Base-by-base conservation (phyloP, 2,329 filamentous ascomycete species). In the Amauroascus niger region DNA sequence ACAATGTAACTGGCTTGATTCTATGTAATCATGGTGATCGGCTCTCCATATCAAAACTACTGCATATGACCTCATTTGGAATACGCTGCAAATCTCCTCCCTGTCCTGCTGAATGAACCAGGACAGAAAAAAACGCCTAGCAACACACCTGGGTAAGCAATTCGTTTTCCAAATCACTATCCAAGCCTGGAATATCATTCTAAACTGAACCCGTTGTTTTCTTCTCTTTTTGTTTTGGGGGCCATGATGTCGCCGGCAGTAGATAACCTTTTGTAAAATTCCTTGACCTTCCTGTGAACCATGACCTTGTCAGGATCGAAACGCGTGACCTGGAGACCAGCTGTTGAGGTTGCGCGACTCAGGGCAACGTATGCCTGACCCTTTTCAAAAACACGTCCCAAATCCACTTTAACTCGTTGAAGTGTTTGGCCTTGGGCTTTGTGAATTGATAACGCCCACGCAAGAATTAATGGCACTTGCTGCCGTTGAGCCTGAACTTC, bases 301-400 rank as follows among this genome's bases (percentile, higher is more conserved):
- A 95, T 90, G 24, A 98, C 91, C 70, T 94, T 97, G 57, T 74
- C 79, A 60, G 88, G 86, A 63, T 96, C 87, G 63, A 98, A 98
- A 33, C 88, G 79, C 47, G 91, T 70, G 11, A 98, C 90, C 65
- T 95, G 88, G 18, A 98, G 73, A 0, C 93, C 93, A 16, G 82
- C 79, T 72, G 96, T 89, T 55, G 79, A 87, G 1, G 88, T 95
- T 13, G 93, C 93, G 70, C 93, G 87, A 74, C 88, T 95, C 13
- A 98, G 80, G 49, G 93, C 93, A 49, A 98, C 93, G 65, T 98
- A 98, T 5, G 93, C 93, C 69, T 98, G 93, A 0, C 93, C 93
- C 69, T 95, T 96, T 67, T 98, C 93, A 63, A 98, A 98, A 1
- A 95, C 87, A 57, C 82, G 86, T 28, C 88, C 87, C 0, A 98